Percentiles rank a stretch among this genome's conserved stretches.
Conservation (phyloP, 768 basidiomycete genomes). For the Cystoderma amianthinum region DNA sequence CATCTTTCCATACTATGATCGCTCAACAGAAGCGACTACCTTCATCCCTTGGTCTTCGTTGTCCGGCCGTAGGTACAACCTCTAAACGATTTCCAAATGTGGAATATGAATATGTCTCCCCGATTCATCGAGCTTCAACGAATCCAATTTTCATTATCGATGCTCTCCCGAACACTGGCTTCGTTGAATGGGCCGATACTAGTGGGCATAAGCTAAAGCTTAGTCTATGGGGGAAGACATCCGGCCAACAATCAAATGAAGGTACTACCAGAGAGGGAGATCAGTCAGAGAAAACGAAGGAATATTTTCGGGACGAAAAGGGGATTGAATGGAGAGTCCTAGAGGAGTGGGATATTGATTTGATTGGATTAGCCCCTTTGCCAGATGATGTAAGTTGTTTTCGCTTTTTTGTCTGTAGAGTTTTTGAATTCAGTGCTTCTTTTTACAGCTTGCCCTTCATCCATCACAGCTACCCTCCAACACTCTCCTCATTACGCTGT, state of each 20-base stretch:
- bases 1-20: not conserved
- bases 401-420: not conserved
- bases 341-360: slow-evolving; percentile 59
- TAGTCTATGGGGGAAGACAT: slow-evolving; percentile 50
- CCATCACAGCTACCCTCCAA: slow-evolving; percentile 58
- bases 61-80: not conserved
- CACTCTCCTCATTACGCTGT: slow-evolving; percentile 59
- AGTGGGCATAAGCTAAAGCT: slow-evolving; percentile 45
- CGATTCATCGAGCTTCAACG: slow-evolving; percentile 75
- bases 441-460: slow-evolving; percentile 17
- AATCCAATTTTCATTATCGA: slow-evolving; percentile 73
- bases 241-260: not conserved
- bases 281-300: slow-evolving; percentile 7
- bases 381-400: slow-evolving; percentile 49
- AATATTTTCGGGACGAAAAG: slow-evolving; percentile 8
- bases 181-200: slow-evolving; percentile 47
- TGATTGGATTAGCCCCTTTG: slow-evolving; percentile 51
- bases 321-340: slow-evolving; percentile 51
- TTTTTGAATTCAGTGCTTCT: slow-evolving; percentile 11
- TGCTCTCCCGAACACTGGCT: slow-evolving; percentile 38
- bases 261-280: not conserved
- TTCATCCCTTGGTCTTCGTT: not conserved
- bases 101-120: slow-evolving; percentile 31
- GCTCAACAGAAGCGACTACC: not conserved
- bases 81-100: no score